phyloP scores from a whole-genome alignment of 495 filamentous ascomycete species.

The Mytilinidion resinicola region DNA sequence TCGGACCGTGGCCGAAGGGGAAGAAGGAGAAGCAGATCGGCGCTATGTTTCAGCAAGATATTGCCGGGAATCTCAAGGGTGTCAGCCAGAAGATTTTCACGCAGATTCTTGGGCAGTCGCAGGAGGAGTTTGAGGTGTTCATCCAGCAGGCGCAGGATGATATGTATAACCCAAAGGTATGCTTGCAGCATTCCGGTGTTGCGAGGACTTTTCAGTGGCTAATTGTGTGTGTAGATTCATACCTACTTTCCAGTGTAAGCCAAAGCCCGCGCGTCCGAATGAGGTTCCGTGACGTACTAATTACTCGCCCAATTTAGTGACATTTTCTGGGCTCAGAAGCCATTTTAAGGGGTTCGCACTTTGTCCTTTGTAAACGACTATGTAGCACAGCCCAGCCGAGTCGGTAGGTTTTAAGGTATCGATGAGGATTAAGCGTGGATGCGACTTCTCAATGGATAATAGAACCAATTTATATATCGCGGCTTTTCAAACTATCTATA shows the following conservation, averaged over 20 bases:
- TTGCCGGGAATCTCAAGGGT: neutral
- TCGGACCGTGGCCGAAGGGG: constrained; percentile 10
- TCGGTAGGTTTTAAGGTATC: too few relatives aligned
- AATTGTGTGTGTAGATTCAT: neutral
- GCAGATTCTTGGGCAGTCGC: neutral
- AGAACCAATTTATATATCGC: too few relatives aligned
- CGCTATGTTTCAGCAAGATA: neutral
- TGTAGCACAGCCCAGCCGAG: too few relatives aligned
- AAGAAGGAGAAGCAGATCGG: constrained; percentile 6
- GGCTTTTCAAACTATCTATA: too few relatives aligned
- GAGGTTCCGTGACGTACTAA: neutral
- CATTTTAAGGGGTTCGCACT: neutral
- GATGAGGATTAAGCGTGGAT: too few relatives aligned
- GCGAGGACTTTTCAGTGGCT: neutral
- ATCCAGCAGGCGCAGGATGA: neutral
- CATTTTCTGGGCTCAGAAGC: constrained; percentile 2
- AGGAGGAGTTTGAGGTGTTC: constrained; percentile 1
- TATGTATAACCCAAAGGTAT: neutral
- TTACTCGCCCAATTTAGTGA: neutral
- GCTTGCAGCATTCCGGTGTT: neutral
- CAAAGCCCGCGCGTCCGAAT: neutral
- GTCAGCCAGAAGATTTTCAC: constrained; percentile 1
- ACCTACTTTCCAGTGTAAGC: constrained; percentile 5
- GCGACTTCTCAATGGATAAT: too few relatives aligned
- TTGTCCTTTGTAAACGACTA: too few relatives aligned